Evolutionary conservation across 345 rosid species (phyloP), one percentile per base, ranked within the genome.

Genomic region (Stellera chamaejasme): DNA sequence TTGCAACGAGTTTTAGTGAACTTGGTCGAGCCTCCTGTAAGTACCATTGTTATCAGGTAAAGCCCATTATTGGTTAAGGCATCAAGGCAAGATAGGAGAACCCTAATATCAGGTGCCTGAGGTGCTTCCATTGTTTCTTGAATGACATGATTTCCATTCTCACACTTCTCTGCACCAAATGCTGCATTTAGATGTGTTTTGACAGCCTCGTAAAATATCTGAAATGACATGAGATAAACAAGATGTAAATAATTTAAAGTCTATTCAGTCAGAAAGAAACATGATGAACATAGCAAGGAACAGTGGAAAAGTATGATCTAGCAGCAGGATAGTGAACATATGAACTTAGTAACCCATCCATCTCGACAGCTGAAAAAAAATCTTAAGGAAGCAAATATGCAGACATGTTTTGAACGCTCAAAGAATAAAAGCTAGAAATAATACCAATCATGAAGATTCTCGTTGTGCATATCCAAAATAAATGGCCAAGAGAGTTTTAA

Each of bases 11-110:
- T 84, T 72, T 73, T 86, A 55, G 65, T 78, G 69, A 80, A 73
- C 3, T 67, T 58, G 48, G 61, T 47, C 10, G 81, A 70, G 16
- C 71, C 87, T 60, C 70, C 72, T n/a, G 78, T 63, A 52, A 86
- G 61, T 53, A 81, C 59, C 70, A n/a, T 59, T 9, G 80, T 84
- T 48, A 86, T 28, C 61, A 65, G 74, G 74, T 74, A 73, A 63
- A 88, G 87, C 50, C 89, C 93, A 52, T 70, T 71, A 61, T 62
- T 86, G 41, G 82, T 84, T 75, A 92, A 64, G 60, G 75, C 73
- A 68, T 86, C 74, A 39, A 81, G 67, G 66, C 62, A 56, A 13
- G 77, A 70, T 43, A 57, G 45, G 43, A 88, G 71, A 58, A 63
- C 55, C 56, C 32, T 62, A 51, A 74, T 15, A 16, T 73, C 67